Evolutionary conservation across 768 basidiomycete species (phyloP), one percentile per base, ranked within the genome.

Genomic region (Agaricus subrufescens): DNA sequence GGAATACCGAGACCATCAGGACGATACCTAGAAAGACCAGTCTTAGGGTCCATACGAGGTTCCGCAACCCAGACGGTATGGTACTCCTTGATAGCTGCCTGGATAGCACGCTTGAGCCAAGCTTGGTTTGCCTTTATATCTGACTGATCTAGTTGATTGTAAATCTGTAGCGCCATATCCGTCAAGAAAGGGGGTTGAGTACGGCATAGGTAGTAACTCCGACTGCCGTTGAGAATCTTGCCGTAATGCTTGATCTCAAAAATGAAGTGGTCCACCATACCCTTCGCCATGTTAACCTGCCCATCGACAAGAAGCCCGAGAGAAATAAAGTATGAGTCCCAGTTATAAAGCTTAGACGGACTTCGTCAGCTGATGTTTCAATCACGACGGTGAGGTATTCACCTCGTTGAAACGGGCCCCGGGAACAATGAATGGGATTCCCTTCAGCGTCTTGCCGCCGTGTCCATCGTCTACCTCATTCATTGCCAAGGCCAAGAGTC

Each of bases 221-320:
- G 88, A 71, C 89, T 95, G 59, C 96, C 96, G 69, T 99, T 99
- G 61, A 98, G 75, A 64, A 95, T 94, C 73, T 96, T 95, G 75
- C 91, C 90, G 67, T 97, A 97, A 72, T 97, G 91, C 74, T 86
- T 93, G 77, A 99, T 97, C 77, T 98, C 94, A 68, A 98, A 99
- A 66, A 97, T 90, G 75, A 98, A 99, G 70, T 99, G 96, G 54
- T 98, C 97, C 44, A 98, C 94, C 85, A 98, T 94, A 64, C 94
- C 92, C 71, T 94, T 93, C 19, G 97, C 96, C 85, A 98, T 90
- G 57, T 86, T 82, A 29, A 96, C 85, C 64, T 94, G 87, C 27
- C 94, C 95, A 66, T 99, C 96, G 25, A 98, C 92, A 7, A 99
- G 83, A 29, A 99, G 82, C 14, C 96, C 96, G 26, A 98, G 84